phyloP scores from a whole-genome alignment of 2,329 filamentous ascomycete species.

The Didymella pinodella region DNA sequence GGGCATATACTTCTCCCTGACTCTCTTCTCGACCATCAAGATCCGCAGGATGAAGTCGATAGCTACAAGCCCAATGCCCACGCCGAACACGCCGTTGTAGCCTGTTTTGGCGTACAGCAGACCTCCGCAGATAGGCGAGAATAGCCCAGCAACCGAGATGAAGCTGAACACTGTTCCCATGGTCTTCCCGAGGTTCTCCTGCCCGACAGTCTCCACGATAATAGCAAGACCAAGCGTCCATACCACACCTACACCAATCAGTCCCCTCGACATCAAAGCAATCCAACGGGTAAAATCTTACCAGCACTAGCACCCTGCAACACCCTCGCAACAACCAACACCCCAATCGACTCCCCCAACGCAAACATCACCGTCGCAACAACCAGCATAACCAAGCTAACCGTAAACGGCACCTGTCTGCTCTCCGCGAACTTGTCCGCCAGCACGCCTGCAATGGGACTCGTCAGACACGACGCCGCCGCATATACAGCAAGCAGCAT shows the following conservation, averaged over 20 bases:
- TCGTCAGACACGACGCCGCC: conserved; percentile 60
- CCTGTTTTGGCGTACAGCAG: conserved; percentile 67
- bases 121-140: conserved; percentile 67
- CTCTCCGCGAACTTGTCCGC: conserved; percentile 60
- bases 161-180: conserved; percentile 69
- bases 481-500: conserved; percentile 64
- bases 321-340: conserved; percentile 61
- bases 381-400: conserved; percentile 62
- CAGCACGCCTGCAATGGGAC: conserved; percentile 62
- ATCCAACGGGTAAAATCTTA: not conserved
- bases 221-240: conserved; percentile 68
- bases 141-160: conserved; percentile 64
- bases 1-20: conserved; percentile 55
- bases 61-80: conserved; percentile 62
- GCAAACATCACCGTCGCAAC: conserved; percentile 65
- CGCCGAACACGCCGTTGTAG: conserved; percentile 65
- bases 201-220: conserved; percentile 65
- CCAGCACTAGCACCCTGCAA: conserved; percentile 63
- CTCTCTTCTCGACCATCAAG: conserved; percentile 62
- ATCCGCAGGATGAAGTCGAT: conserved; percentile 68
- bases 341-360: conserved; percentile 57
- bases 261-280: not conserved
- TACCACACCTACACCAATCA: conserved; percentile 57
- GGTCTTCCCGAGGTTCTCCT: conserved; percentile 65
- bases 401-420: conserved; percentile 65